Evolutionary conservation across 2,329 filamentous ascomycete species (phyloP), one percentile per base, ranked within the genome.

Genomic region (Pezicula radicicola): DNA sequence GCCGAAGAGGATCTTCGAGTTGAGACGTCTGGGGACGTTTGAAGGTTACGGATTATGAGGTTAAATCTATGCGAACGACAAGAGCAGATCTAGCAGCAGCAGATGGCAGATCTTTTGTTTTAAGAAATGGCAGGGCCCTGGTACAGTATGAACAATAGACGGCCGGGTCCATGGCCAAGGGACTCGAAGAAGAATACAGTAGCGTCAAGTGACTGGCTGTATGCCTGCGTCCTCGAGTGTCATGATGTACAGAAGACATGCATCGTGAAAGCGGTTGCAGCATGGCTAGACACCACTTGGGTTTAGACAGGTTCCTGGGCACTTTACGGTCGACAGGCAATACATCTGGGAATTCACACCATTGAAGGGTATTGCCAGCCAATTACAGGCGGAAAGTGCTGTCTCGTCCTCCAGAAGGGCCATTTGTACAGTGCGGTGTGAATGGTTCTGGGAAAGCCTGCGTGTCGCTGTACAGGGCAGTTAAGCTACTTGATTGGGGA

Each of bases 91-190:
- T 30, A 28, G n/a, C n/a, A 36, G 49, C 45, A 53, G 46, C 53
- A 53, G 53, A 52, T 56, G 60, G 56, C 60, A 59, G 62, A 63
- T 54, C 54, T 50, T 55, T 53, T 60, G 62, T 63, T 63, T 63
- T 62, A 61, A 56, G 54, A 25, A 25, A 60, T 49, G 49, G 51
- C 56, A 54, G 54, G 56, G 59, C 7, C 35, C 35, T 37, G 2
- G 4, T 7, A 3, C 6, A 25, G 25, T 25, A 12, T 16, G 35
- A 37, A 37, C 35, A 16, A 16, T 25, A 25, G 25, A 25, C 25
- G 25, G 25, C 30, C 30, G 30, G 30, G 37, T 2, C 37, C 37
- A 40, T 40, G 37, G 37, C n/a, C 19, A 7, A 10, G 19, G 15
- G 19, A 16, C 19, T 19, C 19, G 19, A 19, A 19, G 19, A 19